Percentiles rank a stretch among this genome's conserved stretches.
Conservation (phyloP, 768 basidiomycete species). For the Boletus edulis region DNA sequence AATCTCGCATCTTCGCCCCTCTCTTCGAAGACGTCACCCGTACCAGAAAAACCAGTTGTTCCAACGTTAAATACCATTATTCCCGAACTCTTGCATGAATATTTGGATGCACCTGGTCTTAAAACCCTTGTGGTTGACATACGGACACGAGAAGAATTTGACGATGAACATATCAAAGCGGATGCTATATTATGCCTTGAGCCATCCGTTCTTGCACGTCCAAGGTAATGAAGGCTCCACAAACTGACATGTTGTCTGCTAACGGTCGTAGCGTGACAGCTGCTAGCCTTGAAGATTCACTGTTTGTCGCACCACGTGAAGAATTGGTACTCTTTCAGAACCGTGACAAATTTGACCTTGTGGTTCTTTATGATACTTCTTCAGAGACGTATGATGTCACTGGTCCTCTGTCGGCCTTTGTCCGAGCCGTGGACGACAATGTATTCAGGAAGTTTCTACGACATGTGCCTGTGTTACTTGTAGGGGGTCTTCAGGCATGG, state of each 20-base stretch:
- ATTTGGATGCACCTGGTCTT: conserved; percentile 46
- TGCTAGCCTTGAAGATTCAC: conserved; percentile 66
- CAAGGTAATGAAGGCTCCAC: conserved; percentile 48
- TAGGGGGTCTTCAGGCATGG: conserved; percentile 87
- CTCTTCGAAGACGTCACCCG: conserved; percentile 29
- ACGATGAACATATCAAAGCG: conserved; percentile 66
- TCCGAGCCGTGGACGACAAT: conserved; percentile 67
- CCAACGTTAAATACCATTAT: conserved; percentile 59
- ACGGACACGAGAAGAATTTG: conserved; percentile 74
- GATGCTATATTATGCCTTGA: conserved; percentile 81
- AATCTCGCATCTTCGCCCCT: conserved; percentile 33
- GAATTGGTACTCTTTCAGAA: conserved; percentile 78
- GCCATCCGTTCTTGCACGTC: conserved; percentile 67
- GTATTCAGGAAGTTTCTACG: conserved; percentile 72
- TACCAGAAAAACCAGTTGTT: conserved; percentile 41
- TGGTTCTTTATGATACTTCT: conserved; percentile 78
- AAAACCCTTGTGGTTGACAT: conserved; percentile 81
- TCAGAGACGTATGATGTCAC: conserved; percentile 52
- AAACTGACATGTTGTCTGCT: conserved; percentile 3
- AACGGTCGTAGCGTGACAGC: conserved; percentile 55
- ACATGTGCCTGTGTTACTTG: conserved; percentile 76
- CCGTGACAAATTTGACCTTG: conserved; percentile 84
- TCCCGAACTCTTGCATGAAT: conserved; percentile 58
- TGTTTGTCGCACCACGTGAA: conserved; percentile 63
- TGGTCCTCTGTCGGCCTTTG: conserved; percentile 57